phyloP scores from a whole-genome alignment of 73 alveolate species.

The Blepharisma japonicum region DNA sequence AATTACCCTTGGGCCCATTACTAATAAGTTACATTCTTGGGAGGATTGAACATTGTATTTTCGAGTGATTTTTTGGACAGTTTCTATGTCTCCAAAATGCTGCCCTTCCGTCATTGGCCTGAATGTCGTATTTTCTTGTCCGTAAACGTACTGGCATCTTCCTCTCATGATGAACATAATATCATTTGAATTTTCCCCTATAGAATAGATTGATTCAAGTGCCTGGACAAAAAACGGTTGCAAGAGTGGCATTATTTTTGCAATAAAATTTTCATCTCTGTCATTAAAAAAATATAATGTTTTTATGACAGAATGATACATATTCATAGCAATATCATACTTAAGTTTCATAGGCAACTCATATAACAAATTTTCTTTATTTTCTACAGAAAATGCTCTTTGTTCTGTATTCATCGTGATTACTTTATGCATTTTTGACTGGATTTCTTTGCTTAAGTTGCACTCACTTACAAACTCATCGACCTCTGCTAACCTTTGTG shows the following conservation, averaged over 20 bases:
- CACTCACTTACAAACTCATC: neutral
- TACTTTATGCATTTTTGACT: neutral
- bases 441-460: neutral
- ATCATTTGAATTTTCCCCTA: neutral
- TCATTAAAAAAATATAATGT: neutral
- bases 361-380: neutral
- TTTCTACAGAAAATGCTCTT: neutral
- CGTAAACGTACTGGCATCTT: neutral
- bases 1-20: neutral
- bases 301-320: neutral
- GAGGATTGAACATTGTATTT: neutral
- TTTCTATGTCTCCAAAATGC: slow-evolving; percentile 8
- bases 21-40: neutral
- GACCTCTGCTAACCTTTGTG: neutral
- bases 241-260: slow-evolving; percentile 3
- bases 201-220: neutral
- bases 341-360: neutral
- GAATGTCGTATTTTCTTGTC: neutral
- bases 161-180: slow-evolving; percentile 11
- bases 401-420: neutral
- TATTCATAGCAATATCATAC: slow-evolving; percentile 1
- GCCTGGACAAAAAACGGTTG: neutral
- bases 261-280: slow-evolving; percentile 8
- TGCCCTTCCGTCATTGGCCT: neutral
- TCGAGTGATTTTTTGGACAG: slow-evolving; percentile 1